Evolutionary conservation across 106 monocot genomes (phyloP), one percentile per base, ranked within the genome.

Genomic region (Ottelia alismoides): DNA sequence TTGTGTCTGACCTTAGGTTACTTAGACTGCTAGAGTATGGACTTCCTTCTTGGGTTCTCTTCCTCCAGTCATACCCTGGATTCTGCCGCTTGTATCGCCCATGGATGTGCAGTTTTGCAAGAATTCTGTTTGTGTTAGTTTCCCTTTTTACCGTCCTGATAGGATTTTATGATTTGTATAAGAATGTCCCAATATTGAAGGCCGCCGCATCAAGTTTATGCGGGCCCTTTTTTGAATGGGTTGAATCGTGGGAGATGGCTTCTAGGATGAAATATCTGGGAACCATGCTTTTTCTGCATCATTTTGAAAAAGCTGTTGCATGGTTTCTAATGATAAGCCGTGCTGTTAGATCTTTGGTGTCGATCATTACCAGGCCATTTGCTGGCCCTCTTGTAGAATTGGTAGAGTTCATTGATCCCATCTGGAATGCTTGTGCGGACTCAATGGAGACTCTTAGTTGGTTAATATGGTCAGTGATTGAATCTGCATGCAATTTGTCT

Each of bases 241-340:
- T 94, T 67, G 88, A 94, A 69, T 78, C 72, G 17, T 94, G 83
- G 94, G 94, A 94, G 66, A 94, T 94, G 94, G 71, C 88, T 56
- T 94, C 94, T 17, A 84, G 94, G 51, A 73, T 94, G 26, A 78
- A 61, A 17, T 94, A 87, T 71, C 58, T 94, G 55, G 94, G 94
- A 47, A 94, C 94, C 1, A 94, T 94, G 84, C 73, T 94, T 44
- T 94, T 94, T 66, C 77, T 94, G n/a, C 94, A 94, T 62, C 86
- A 94, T 58, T 88, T 84, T 57, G 81, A 94, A 62, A 84, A 76
- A 58, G 72, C 84, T 29, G 55, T 94, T n/a, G 72, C 53, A 22
- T 94, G 88, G 94, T 69, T 88, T 45, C 68, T 94, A 43, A 66
- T 76, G 68, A 54, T 69, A 20, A 71, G 72, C 14, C 70, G 63